A percentile compares a stretch with the other conserved stretches of the same genome.
These are phyloP conservation scores for Cladosporium sphaerospermum DNA, from an alignment of 2,329 filamentous ascomycete genomes.

Conservation along the genomic window DNA sequence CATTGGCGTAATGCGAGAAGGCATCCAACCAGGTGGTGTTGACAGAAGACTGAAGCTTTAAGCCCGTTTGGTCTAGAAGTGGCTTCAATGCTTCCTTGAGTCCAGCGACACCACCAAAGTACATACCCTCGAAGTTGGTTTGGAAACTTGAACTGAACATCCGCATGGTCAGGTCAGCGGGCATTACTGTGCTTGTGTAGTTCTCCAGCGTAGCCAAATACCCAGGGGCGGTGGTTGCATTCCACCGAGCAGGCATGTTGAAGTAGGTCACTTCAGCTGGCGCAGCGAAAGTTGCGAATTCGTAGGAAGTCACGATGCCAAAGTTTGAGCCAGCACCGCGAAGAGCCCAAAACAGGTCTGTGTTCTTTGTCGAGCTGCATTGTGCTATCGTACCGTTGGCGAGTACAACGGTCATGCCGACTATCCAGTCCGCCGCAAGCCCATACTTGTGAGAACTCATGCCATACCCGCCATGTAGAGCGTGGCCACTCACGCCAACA, in stretches of 20 bases:
- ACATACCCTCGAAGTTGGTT: constrained; percentile 12
- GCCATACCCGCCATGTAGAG: constrained; percentile 14
- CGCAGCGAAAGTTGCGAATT: constrained; percentile 19
- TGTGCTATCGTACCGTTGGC: constrained; percentile 11
- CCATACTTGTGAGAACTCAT: constrained; percentile 15
- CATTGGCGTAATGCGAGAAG: constrained; percentile 8
- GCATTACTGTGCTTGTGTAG: constrained; percentile 12
- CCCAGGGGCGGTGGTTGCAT: constrained; percentile 6
- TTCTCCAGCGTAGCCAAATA: constrained; percentile 9
- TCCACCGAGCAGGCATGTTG: constrained; percentile 13
- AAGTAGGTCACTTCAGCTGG: constrained; percentile 13
- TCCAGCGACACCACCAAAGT: constrained; percentile 9
- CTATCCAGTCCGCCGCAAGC: constrained; percentile 13
- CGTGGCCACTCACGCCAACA: constrained; percentile 14
- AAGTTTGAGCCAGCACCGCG: constrained; percentile 19
- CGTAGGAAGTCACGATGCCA: constrained; percentile 18
- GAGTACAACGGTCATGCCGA: constrained; percentile 12
- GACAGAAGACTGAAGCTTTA: background rate
- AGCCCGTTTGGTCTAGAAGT: constrained; percentile 4
- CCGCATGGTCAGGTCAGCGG: constrained; percentile 14
- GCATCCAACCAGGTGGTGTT: constrained; percentile 7
- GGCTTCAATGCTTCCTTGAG: constrained; percentile 12
- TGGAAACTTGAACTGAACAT: constrained; percentile 5
- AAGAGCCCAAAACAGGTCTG: constrained; percentile 21
- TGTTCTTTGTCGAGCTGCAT: constrained; percentile 9